Evolutionary conservation across 2,329 filamentous ascomycete genomes (phyloP).

Genomic region (Mycosphaerella sp.): DNA sequence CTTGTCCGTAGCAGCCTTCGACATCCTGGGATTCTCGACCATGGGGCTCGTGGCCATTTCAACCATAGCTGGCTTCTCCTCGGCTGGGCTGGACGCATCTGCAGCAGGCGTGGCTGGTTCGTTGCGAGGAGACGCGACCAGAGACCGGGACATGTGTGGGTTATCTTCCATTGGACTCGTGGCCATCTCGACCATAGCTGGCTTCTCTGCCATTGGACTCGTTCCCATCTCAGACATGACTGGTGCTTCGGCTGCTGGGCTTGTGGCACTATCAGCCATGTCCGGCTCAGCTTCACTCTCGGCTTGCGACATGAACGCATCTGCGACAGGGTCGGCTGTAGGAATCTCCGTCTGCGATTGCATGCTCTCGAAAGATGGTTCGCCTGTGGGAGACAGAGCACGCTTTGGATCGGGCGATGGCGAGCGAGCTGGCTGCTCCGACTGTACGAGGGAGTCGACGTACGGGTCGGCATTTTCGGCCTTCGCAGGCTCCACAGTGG

Average conservation of each 20-base stretch:
- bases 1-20: not conserved
- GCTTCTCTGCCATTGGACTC: not conserved
- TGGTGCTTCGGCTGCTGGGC: not conserved
- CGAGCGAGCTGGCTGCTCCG: not conserved
- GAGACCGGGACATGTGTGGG: not conserved
- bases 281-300: not conserved
- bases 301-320: constrained; percentile 5
- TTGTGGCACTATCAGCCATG: not conserved
- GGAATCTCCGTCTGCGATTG: constrained; percentile 4
- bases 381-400: not conserved
- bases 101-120: not conserved
- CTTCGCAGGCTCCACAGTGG: not conserved
- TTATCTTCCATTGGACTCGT: constrained; percentile 1
- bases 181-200: not conserved
- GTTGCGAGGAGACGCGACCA: not conserved
- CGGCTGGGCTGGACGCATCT: not conserved
- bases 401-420: not conserved
- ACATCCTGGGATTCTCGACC: constrained; percentile 4
- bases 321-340: constrained; percentile 2
- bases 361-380: constrained; percentile 1
- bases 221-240: not conserved
- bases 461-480: constrained; percentile 2
- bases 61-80: not conserved
- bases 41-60: constrained; percentile 6
- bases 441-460: constrained; percentile 2